Evolutionary conservation across 2,329 filamentous ascomycete species (phyloP).

Genomic region (Venturiaceae sp.): DNA sequence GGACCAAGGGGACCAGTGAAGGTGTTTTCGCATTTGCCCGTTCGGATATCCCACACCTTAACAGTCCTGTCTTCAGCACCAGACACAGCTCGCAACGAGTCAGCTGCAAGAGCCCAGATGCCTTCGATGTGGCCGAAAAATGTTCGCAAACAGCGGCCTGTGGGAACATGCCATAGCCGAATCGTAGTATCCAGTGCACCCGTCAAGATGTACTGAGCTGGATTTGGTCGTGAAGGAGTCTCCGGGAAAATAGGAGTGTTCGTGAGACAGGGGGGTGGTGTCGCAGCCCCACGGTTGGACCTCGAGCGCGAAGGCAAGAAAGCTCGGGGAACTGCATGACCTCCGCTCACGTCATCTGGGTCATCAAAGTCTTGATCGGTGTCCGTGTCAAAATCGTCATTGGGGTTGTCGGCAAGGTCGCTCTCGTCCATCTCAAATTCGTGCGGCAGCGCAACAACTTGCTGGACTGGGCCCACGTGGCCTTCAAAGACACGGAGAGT

Average conservation of each 20-base stretch:
- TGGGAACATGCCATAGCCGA: slow-evolving; percentile 80
- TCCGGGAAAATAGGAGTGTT: slow-evolving; percentile 44
- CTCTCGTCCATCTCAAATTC: slow-evolving; percentile 83
- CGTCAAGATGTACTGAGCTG: slow-evolving; percentile 80
- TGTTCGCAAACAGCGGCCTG: slow-evolving; percentile 73
- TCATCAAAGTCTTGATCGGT: slow-evolving; percentile 7
- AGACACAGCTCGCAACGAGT: slow-evolving; percentile 78
- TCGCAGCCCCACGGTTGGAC: background rate
- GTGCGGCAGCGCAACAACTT: slow-evolving; percentile 71
- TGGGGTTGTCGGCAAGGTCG: slow-evolving; percentile 1
- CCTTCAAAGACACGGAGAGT: slow-evolving; percentile 74
- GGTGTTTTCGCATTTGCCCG: slow-evolving; percentile 83
- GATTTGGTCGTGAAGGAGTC: slow-evolving; percentile 56
- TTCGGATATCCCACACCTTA: slow-evolving; percentile 90
- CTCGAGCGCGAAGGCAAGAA: background rate
- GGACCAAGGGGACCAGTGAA: slow-evolving; percentile 86
- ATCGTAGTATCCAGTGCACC: slow-evolving; percentile 87
- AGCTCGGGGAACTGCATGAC: background rate
- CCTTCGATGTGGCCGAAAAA: slow-evolving; percentile 97
- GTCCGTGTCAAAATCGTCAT: slow-evolving; percentile 5
- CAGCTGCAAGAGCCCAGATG: slow-evolving; percentile 85
- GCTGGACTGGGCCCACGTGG: slow-evolving; percentile 92
- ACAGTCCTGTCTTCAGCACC: slow-evolving; percentile 91
- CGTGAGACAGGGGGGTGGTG: slow-evolving; percentile 9
- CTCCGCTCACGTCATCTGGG: background rate